Evolutionary conservation across 441 rosid species (phyloP).

Genomic region (Bocquillonia castaneifolia): DNA sequence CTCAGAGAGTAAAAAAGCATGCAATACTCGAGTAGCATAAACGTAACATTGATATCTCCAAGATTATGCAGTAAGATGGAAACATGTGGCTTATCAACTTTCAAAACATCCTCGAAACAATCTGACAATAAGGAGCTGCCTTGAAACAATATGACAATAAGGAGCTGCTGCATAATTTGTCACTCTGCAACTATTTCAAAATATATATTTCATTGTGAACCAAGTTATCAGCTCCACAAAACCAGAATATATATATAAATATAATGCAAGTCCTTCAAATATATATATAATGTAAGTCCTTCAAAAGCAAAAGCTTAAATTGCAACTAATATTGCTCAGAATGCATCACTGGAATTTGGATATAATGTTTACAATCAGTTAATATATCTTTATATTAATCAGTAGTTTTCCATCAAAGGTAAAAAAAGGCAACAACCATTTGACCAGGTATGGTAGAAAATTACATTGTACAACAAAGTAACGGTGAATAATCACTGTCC

Average conservation of each 20-base stretch:
- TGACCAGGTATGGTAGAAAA: slow-evolving; percentile 7
- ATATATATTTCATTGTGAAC: neutral
- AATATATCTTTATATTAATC: slow-evolving; percentile 15
- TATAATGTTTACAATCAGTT: slow-evolving; percentile 7
- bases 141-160: neutral
- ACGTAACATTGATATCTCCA: neutral
- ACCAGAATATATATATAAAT: neutral
- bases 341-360: neutral
- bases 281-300: neutral
- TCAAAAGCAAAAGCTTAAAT: neutral
- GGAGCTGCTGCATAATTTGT: neutral
- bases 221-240: neutral
- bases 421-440: neutral
- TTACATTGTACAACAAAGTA: slow-evolving; percentile 11
- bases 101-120: neutral
- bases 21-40: neutral
- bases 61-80: neutral
- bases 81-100: neutral
- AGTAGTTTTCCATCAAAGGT: neutral
- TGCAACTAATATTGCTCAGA: neutral
- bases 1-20: neutral
- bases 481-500: slow-evolving; percentile 14
- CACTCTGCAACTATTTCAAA: neutral
- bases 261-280: neutral
- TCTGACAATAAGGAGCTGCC: neutral